Evolutionary conservation across 805 yeast species (phyloP).

Genomic region (Metschnikowia similis): DNA sequence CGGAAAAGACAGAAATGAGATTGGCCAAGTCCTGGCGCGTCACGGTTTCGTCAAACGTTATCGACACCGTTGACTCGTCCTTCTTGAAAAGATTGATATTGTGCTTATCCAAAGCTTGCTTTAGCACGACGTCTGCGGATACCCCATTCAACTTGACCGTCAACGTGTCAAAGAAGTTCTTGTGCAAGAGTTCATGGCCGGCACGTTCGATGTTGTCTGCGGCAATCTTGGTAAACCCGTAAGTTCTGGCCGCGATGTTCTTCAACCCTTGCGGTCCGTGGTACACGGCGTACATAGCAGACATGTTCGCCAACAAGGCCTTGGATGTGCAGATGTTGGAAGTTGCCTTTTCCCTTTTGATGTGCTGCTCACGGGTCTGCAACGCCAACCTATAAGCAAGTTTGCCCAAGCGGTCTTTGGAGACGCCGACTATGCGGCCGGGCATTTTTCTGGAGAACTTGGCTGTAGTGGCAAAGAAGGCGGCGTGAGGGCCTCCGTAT

Average conservation of each 20-base stretch:
- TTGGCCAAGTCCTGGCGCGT: constrained; percentile 54
- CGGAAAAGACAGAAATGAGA: constrained; percentile 58
- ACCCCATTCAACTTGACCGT: constrained; percentile 53
- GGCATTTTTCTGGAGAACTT: constrained; percentile 88
- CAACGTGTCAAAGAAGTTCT: constrained; percentile 82
- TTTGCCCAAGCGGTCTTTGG: constrained; percentile 87
- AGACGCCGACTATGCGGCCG: constrained; percentile 90
- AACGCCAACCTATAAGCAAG: constrained; percentile 88
- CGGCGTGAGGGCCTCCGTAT: constrained; percentile 99
- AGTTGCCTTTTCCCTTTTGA: constrained; percentile 95
- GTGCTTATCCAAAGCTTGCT: constrained; percentile 52
- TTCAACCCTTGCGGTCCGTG: constrained; percentile 89
- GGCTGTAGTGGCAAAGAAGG: constrained; percentile 85
- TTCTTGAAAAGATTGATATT: constrained; percentile 77
- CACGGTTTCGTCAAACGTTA: constrained; percentile 91
- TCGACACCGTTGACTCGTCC: constrained; percentile 54
- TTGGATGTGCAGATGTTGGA: constrained; percentile 98
- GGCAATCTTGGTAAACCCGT: constrained; percentile 67
- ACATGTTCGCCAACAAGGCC: constrained; percentile 90
- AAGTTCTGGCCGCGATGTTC: constrained; percentile 71
- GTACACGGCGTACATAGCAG: constrained; percentile 93
- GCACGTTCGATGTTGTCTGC: constrained; percentile 49
- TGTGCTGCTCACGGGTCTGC: constrained; percentile 98
- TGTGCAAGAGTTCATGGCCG: constrained; percentile 50
- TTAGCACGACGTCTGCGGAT: constrained; percentile 53